Evolutionary conservation across 371 early-diverging fungal genomes (phyloP).

Genomic region (Mucor ambiguus): DNA sequence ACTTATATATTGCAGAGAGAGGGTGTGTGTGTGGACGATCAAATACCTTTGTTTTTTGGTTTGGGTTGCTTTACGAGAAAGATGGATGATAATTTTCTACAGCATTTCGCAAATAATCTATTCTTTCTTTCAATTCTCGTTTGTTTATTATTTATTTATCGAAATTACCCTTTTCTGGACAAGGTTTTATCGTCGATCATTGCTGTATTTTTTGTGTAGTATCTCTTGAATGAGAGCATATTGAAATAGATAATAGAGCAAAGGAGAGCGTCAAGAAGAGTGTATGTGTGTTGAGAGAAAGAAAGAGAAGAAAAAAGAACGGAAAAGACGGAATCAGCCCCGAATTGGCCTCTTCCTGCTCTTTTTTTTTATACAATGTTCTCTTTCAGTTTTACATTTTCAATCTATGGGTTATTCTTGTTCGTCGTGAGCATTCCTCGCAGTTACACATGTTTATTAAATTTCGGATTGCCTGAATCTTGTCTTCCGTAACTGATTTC

Average conservation of each 20-base stretch:
- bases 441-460: slow-evolving; percentile 4
- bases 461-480: slow-evolving; percentile 3
- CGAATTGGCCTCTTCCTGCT: slow-evolving; percentile 2
- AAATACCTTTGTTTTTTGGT: background rate
- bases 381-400: slow-evolving; percentile 4
- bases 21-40: no score
- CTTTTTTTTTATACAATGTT: slow-evolving; percentile 2
- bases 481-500: slow-evolving; percentile 13
- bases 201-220: slow-evolving; percentile 1
- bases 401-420: background rate
- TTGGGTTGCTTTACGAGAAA: background rate
- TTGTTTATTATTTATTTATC: slow-evolving; percentile 4
- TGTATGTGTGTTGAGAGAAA: background rate
- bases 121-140: background rate
- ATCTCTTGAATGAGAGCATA: background rate
- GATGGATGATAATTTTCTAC: slow-evolving; percentile 2
- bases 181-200: slow-evolving; percentile 10
- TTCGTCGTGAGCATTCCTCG: background rate
- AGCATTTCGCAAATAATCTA: background rate
- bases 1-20: background rate
- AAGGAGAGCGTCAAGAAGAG: background rate
- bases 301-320: background rate
- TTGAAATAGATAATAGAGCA: background rate
- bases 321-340: slow-evolving; percentile 17
- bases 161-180: slow-evolving; percentile 13